A percentile compares a stretch with the other conserved stretches of the same genome.
Conservation (phyloP, 148 eudicot species). For the Camellia lanceoleosa region DNA sequence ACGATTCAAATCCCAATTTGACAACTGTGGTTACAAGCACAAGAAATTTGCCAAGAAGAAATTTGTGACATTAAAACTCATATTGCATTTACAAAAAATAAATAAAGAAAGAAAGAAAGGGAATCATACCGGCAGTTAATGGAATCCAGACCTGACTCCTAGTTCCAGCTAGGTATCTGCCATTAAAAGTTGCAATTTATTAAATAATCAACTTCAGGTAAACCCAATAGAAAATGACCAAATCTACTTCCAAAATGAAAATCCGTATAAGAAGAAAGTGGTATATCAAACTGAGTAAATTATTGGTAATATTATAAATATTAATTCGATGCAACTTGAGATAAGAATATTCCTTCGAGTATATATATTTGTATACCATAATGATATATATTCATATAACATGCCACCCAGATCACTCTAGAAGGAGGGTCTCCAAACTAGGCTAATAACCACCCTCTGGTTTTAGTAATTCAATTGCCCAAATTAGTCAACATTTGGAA, state of each 20-base stretch:
- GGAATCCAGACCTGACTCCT: neutral
- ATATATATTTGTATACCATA: neutral
- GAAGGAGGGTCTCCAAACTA: neutral
- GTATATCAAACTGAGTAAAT: neutral
- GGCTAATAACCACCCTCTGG: neutral
- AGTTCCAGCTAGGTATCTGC: constrained; percentile 16
- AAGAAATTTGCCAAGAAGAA: neutral
- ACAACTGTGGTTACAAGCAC: too few species aligned
- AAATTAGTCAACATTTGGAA: neutral
- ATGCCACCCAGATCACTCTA: too few species aligned
- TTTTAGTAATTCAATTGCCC: neutral
- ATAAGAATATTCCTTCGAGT: neutral
- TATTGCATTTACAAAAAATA: neutral
- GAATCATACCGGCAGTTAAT: constrained; percentile 8
- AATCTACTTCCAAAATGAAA: too few species aligned
- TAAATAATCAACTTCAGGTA: neutral
- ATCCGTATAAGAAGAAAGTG: neutral
- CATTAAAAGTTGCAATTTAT: neutral
- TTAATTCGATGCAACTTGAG: neutral
- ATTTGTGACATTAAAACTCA: constrained; percentile 2
- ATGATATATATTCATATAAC: neutral
- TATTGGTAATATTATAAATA: neutral
- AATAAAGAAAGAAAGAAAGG: neutral
- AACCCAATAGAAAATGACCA: neutral
- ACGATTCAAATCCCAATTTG: too few species aligned